Conservation (phyloP, 2,329 filamentous ascomycete species). For the Plectosphaerella sp. region DNA sequence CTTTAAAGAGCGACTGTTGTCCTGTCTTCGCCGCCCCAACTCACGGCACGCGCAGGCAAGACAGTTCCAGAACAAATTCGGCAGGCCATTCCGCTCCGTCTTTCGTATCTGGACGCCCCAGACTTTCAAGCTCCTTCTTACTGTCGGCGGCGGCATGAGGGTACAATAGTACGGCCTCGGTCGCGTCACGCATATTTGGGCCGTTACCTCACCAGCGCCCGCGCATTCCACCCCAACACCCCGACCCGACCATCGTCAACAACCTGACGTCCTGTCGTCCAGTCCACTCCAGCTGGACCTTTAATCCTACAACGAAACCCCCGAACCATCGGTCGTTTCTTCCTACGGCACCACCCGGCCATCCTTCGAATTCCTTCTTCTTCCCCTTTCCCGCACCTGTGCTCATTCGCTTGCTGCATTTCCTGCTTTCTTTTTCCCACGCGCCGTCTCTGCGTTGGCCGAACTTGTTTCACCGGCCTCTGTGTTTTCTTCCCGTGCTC, state of each 20-base stretch:
- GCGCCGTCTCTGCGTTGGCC: neutral
- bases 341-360: neutral
- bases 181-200: neutral
- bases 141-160: neutral
- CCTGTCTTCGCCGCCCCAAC: too few species aligned
- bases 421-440: conserved; percentile 3
- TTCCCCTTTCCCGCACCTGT: neutral
- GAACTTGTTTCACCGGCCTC: too few species aligned
- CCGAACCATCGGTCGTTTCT: neutral
- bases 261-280: neutral
- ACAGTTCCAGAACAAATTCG: neutral
- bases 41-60: neutral
- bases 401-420: conserved; percentile 1
- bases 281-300: neutral
- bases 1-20: too few species aligned
- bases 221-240: neutral
- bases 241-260: neutral
- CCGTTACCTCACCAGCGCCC: neutral
- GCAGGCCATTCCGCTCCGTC: neutral
- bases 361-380: neutral
- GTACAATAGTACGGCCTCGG: neutral
- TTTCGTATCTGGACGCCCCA: neutral
- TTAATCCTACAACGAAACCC: neutral
- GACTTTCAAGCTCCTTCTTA: too few species aligned
- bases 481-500: neutral